Evolutionary conservation across 2,329 filamentous ascomycete species (phyloP), one percentile per base, ranked within the genome.

Genomic region (Pestalotiopsis sp.): DNA sequence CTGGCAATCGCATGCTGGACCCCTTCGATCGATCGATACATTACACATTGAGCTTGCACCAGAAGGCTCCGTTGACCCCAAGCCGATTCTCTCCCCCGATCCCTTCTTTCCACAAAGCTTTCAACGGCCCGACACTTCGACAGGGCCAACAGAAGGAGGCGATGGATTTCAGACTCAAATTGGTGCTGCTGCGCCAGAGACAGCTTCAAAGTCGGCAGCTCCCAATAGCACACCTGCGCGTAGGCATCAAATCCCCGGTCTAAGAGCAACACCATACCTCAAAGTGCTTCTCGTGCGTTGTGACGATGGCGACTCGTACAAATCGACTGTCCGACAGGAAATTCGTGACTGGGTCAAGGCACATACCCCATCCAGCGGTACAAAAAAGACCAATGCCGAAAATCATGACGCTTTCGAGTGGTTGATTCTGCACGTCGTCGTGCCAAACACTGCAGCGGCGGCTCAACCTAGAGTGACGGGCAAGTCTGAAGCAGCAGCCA

Each of bases 391-490:
- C 75, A 91, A 89, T 23, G 91, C 94, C 76, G 95, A 98, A 77
- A 96, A 97, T 71, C 96, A 99, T 77, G 95, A 99, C 83, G 95
- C 96, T 0, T 97, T 92, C 74, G 96, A 99, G 80, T 98, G 95
- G 93, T 84, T 99, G 72, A 93, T 99, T 67, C 78, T 99, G 25
- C 96, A 99, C 78, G 93, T 99, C 31, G 93, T 98, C 13, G 85
- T 97, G 20, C 95, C 95, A 14, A 95, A 97, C 71, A 95, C 93
- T 0, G 85, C 89, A 14, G 94, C 93, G 1, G 91, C 93, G 25
- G 92, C 90, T 2, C 93, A 97, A 77, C 93, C 93, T 14, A 87
- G 92, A 70, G 88, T 85, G 68, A 88, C 86, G 67, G 82, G 85
- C 67, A 85, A 87, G 71, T 80, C 78, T 27, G 78, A 85, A 36